Conservation (phyloP, 1,284 basidiomycete genomes). For the Inonotus hispidus region DNA sequence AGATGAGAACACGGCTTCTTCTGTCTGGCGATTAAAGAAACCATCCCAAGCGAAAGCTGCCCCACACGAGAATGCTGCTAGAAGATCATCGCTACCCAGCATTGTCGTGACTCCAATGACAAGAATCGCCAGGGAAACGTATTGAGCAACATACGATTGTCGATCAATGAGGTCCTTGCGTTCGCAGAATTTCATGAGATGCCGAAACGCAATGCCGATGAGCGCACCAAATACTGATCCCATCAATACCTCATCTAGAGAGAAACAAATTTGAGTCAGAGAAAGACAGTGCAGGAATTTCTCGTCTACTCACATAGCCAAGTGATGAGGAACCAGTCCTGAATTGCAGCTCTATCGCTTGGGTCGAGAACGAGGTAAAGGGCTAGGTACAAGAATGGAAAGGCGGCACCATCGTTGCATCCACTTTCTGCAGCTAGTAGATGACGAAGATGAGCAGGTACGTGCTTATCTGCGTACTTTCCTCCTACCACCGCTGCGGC, state of each 20-base stretch:
- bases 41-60: slow-evolving; percentile 98
- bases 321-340: slow-evolving; percentile 79
- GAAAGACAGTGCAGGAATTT: slow-evolving; percentile 9
- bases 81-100: slow-evolving; percentile 89
- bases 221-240: slow-evolving; percentile 77
- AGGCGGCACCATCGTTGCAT: slow-evolving; percentile 93
- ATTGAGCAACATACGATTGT: slow-evolving; percentile 84
- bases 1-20: slow-evolving; percentile 91
- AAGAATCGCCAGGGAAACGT: slow-evolving; percentile 72
- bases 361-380: slow-evolving; percentile 81
- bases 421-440: slow-evolving; percentile 89
- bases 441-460: slow-evolving; percentile 92
- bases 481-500: slow-evolving; percentile 92
- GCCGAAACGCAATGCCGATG: slow-evolving; percentile 80
- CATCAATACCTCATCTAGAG: slow-evolving; percentile 74
- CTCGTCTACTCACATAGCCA: slow-evolving; percentile 66
- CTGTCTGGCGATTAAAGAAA: slow-evolving; percentile 96
- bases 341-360: slow-evolving; percentile 62
- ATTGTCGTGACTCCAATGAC: slow-evolving; percentile 82
- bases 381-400: slow-evolving; percentile 93
- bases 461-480: slow-evolving; percentile 97
- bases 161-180: slow-evolving; percentile 87
- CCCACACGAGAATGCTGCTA: slow-evolving; percentile 93
- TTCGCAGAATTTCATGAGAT: slow-evolving; percentile 96
- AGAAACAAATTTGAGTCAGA: background rate